Base-by-base conservation (phyloP, 345 rosid species). In the Firmiana major region DNA sequence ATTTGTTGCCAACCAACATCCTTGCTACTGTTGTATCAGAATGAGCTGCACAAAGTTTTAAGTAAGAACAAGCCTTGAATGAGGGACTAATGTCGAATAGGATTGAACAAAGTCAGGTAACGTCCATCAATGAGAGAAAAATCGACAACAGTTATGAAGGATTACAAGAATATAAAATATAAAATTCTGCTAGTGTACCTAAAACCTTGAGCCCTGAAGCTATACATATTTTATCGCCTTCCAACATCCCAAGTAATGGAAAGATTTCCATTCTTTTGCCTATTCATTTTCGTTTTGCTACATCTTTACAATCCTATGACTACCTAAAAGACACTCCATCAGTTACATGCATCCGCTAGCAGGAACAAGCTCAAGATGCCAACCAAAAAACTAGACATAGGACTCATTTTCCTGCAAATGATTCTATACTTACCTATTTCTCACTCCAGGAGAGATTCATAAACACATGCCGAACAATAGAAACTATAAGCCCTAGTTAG, bases 1-100 rank as follows among this genome's bases (percentile, higher is more conserved):
- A 84, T 78, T 93, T 93, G 90, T 93, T 93, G 42, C 98, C 98
- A 7, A 93, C 94, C 1, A 94, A 89, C 94, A 94, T 94, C 80
- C 79, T 92, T 1, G 91, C 97, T 24, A 89, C 87, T 21, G 91
- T 89, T 66, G 92, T 89, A 55, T 90, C 92, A 1, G 94, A 89
- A 75, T 90, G 92, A 76, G 91, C 94, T 90, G 87, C 88, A 75
- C 3, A 22, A 15, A 73, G 42, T 8, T 8, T 8, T 34, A 7
- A 16, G 71, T 81, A 59, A 40, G 74, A 65, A 63, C 19, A 80
- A 1, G 21, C 63, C 43, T 75, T 53, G 46, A 59, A 49, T 13
- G 6, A 49, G 54, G 15, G 54, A 49, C 6, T 15, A 54, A 7
- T 7, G 24, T n/a, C 7, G 1, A 19, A 54, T 7, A 54, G 24